These are phyloP conservation scores for Malus sieversii DNA, from an alignment of 306 rosid species.

Conservation along the genomic window DNA sequence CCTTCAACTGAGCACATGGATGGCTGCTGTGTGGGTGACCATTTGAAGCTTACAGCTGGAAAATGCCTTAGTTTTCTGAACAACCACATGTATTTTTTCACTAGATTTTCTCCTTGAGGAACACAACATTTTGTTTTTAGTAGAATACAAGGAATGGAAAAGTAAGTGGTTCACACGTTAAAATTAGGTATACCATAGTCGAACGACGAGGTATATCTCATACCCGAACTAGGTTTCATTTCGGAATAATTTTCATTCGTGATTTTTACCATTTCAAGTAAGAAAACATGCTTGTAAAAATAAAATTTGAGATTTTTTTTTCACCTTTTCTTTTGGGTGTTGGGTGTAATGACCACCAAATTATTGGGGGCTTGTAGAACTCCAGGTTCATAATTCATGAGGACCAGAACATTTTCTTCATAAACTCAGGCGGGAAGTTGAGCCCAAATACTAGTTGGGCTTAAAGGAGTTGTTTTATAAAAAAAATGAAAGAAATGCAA, in stretches of 20 bases:
- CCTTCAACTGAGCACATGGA: conserved; percentile 2
- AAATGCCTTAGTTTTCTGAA: not conserved
- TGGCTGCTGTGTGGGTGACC: not conserved
- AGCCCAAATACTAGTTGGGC: not conserved
- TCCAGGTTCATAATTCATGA: not conserved
- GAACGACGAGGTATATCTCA: too few relatives aligned
- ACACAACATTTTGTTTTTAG: not conserved
- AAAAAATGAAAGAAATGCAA: not conserved
- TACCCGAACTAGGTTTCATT: too few relatives aligned
- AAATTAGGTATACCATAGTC: too few relatives aligned
- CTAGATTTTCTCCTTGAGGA: not conserved
- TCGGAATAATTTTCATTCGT: too few relatives aligned
- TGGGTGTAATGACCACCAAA: not conserved
- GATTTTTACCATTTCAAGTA: too few relatives aligned
- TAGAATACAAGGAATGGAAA: not conserved
- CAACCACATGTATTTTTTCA: not conserved
- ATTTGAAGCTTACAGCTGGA: not conserved
- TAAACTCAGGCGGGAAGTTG: not conserved
- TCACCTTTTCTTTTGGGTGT: not conserved
- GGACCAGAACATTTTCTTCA: not conserved
- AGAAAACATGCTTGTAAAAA: too few relatives aligned
- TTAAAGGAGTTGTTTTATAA: not conserved
- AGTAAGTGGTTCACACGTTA: too few relatives aligned
- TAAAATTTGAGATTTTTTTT: too few relatives aligned
- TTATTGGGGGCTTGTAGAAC: not conserved